Evolutionary conservation across 2,329 filamentous ascomycete species (phyloP).

Genomic region (Epichloe sibirici): DNA sequence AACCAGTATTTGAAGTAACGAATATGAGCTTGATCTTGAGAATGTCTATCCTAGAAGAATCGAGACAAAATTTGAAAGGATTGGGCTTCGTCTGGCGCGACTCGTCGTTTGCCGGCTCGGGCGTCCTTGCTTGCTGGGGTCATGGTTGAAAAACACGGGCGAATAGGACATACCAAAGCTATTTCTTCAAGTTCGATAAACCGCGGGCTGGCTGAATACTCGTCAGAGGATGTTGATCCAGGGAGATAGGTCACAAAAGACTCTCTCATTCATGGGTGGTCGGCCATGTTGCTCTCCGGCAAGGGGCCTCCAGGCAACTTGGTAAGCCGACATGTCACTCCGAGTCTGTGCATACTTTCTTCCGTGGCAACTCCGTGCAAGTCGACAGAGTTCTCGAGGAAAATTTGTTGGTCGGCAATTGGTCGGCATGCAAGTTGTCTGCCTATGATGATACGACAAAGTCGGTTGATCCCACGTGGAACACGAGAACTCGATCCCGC

Average conservation of each 20-base stretch:
- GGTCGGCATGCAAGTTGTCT: not conserved
- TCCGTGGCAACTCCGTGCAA: no score
- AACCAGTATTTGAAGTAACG: constrained; percentile 36
- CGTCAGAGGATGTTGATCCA: constrained; percentile 16
- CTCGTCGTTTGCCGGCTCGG: constrained; percentile 10
- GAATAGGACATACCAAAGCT: constrained; percentile 30
- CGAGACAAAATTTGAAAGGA: constrained; percentile 9
- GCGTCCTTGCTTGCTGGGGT: constrained; percentile 14
- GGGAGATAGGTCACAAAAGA: constrained; percentile 4
- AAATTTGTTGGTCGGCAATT: not conserved
- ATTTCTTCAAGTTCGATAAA: constrained; percentile 32
- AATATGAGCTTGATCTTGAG: constrained; percentile 14
- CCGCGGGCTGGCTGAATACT: constrained; percentile 24
- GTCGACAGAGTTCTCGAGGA: no score
- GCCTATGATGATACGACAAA: not conserved
- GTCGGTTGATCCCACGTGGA: not conserved
- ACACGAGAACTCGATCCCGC: not conserved
- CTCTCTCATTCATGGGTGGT: not conserved
- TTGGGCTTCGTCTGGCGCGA: not conserved
- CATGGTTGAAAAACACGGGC: constrained; percentile 17
- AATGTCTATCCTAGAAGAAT: constrained; percentile 16
- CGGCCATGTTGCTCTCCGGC: constrained; percentile 2
- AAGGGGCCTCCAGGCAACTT: not conserved
- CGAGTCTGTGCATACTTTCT: not conserved
- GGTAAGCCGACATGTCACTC: not conserved